These are phyloP conservation scores for Hypoxylon rubiginosum DNA, from an alignment of 2,329 filamentous ascomycete genomes.

Conservation along the genomic window DNA sequence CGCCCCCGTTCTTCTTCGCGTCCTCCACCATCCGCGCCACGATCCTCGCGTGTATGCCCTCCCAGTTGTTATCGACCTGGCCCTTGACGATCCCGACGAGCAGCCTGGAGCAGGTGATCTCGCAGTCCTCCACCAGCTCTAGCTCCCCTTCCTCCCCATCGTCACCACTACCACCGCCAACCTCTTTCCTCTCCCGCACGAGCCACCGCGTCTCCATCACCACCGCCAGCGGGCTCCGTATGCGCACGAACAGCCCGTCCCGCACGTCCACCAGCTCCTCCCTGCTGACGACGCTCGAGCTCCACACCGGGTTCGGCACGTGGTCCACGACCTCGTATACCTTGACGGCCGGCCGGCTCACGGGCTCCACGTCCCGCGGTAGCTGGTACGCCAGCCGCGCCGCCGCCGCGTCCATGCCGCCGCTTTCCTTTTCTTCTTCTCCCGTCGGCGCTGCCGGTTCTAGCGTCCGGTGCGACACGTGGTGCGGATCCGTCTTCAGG, in stretches of 20 bases:
- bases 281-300: slow-evolving; percentile 65
- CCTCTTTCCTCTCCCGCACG: slow-evolving; percentile 52
- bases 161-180: slow-evolving; percentile 46
- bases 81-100: slow-evolving; percentile 63
- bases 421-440: slow-evolving; percentile 45
- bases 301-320: slow-evolving; percentile 68
- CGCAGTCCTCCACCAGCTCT: slow-evolving; percentile 64
- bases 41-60: slow-evolving; percentile 65
- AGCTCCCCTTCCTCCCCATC: slow-evolving; percentile 46
- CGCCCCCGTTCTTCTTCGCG: slow-evolving; percentile 32
- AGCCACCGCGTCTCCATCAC: slow-evolving; percentile 68
- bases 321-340: slow-evolving; percentile 66
- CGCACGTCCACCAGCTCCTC: slow-evolving; percentile 66
- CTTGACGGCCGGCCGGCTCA: slow-evolving; percentile 44
- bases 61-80: slow-evolving; percentile 66
- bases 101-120: slow-evolving; percentile 65
- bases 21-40: slow-evolving; percentile 55
- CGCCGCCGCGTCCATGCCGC: slow-evolving; percentile 43
- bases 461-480: slow-evolving; percentile 53
- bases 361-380: slow-evolving; percentile 44
- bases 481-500: slow-evolving; percentile 66
- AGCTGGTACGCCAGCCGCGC: slow-evolving; percentile 47
- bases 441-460: slow-evolving; percentile 40
- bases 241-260: slow-evolving; percentile 65
- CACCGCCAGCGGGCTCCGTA: slow-evolving; percentile 64